Base-by-base conservation (phyloP, 2,329 filamentous ascomycete species). In the Ophiostoma australiae region DNA sequence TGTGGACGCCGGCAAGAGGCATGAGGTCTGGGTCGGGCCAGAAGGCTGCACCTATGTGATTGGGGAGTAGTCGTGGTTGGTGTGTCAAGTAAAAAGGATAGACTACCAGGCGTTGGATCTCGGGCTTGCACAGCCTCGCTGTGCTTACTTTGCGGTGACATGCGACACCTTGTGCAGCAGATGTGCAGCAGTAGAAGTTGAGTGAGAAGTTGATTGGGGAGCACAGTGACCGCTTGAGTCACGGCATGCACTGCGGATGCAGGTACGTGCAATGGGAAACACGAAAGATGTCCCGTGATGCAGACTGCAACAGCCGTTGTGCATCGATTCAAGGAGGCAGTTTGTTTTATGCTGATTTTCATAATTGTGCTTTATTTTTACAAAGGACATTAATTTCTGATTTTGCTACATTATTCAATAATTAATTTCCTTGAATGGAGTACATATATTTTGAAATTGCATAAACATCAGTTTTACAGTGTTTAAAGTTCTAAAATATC, bases 1-100 rank as follows among this genome's bases (percentile, higher is more conserved):
- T 76, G 88, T 92, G 3, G 88, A 89, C 39, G 87, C 89, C 1
- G 83, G 84, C 8, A 82, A 84, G 71, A 77, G 85, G 15, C 90
- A 92, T 75, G 89, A 92, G 79, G 90, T 92, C 1, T 91, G 89
- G 87, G 84, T 91, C 67, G 89, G 90, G 1, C 75, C 78, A 0
- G 80, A 85, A 72, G 90, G 90, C 0, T 92, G 90, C 77, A 91
- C 87, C 2, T 90, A 89, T 80, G 87, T 89, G 10, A 86, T 88
- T 76, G 86, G 88, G 67, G 87, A 89, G 80, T 72, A 69, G 39
- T 8, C 5, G 10, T 48, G 6, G 44, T n/a, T 48, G 20, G 7
- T 48, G 44, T 48, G 15, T 11, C 13, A 41, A 41, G 15, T 41
- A 15, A 41, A 13, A 41, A 41, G 4, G 44, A 48, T 13, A 39